Evolutionary conservation across 805 yeast species (phyloP).

Genomic region (Candida gorgasii): DNA sequence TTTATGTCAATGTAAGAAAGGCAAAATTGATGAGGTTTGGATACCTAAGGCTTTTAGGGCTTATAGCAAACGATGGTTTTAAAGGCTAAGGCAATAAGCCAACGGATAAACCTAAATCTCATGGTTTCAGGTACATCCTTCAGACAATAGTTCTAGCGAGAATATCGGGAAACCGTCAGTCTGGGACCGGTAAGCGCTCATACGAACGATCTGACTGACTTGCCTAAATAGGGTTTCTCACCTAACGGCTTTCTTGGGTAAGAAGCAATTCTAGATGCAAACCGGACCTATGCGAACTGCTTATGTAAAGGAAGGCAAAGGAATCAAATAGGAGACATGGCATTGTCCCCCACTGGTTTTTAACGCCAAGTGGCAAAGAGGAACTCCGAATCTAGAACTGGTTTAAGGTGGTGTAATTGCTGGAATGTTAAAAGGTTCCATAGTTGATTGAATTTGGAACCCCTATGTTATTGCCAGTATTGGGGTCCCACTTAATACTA

Average conservation of each 20-base stretch:
- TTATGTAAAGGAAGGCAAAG: conserved; percentile 1
- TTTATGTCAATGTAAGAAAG: too few species aligned
- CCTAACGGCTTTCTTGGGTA: conserved; percentile 8
- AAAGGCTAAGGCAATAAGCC: not conserved
- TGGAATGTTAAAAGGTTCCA: too few species aligned
- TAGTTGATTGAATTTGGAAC: too few species aligned
- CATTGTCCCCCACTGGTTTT: too few species aligned
- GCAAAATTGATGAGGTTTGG: too few species aligned
- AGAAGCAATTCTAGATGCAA: conserved; percentile 9
- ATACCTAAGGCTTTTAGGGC: too few species aligned
- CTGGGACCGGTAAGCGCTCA: not conserved
- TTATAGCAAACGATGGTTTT: not conserved
- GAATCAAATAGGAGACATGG: not conserved
- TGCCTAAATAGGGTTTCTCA: not conserved
- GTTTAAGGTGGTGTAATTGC: too few species aligned
- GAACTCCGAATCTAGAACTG: too few species aligned
- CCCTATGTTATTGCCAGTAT: not conserved
- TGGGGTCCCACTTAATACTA: too few species aligned
- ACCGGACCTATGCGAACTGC: not conserved
- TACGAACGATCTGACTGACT: conserved; percentile 4
- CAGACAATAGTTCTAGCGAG: not conserved
- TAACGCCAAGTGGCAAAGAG: too few species aligned
- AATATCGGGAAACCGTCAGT: not conserved
- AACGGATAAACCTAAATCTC: too few species aligned
- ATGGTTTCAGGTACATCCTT: not conserved